Base-by-base conservation (phyloP, 164 flowering plant genomes). In the Amborella trichopoda region DNA sequence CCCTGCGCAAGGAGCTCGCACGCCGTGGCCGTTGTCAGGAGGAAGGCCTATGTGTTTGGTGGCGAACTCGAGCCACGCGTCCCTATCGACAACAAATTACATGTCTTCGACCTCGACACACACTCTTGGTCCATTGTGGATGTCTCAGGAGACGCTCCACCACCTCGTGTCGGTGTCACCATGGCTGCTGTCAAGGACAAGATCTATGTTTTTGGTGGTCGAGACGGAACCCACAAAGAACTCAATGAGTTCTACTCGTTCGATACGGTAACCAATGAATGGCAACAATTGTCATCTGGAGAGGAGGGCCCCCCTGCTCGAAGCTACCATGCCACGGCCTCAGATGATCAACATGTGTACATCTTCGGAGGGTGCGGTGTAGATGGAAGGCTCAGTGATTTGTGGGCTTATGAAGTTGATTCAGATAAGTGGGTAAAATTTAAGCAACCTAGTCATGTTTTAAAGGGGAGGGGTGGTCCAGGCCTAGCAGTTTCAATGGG, bases 1-100 rank as follows among this genome's bases (percentile, higher is more conserved):
- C 98, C 95, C 0, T 94, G 96, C 45, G 81, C 93, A 22, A 67
- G 98, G 68, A 91, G 96, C 65, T 87, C 99, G 19, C 99, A 91
- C 48, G 87, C 99, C 28, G 58, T 84, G 18, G 51, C 88, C 52
- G 50, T 79, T 9, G 78, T 87, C 6, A 90, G 80, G 42, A 55
- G 62, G 3, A 87, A 79, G 61, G 80, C 69, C n/a, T 91, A 88
- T 47, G 83, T 66, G 16, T 91, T 91, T 36, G 99, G 99, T 2
- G 99, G 96, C 11, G 99, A 91, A 54, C 54, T 66, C 64, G 18
- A 63, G 8, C 95, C 99, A 10, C 83, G 95, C 17, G 88, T 80
- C 52, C 96, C 95, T 0, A 83, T 87, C 1, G 99, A 87, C 61
- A 80, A 82, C 81, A 50, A 74, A 13, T 65, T 87, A 49, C 70